phyloP scores from a whole-genome alignment of 2,329 filamentous ascomycete species.

The Neopestalotiopsis clavispora region DNA sequence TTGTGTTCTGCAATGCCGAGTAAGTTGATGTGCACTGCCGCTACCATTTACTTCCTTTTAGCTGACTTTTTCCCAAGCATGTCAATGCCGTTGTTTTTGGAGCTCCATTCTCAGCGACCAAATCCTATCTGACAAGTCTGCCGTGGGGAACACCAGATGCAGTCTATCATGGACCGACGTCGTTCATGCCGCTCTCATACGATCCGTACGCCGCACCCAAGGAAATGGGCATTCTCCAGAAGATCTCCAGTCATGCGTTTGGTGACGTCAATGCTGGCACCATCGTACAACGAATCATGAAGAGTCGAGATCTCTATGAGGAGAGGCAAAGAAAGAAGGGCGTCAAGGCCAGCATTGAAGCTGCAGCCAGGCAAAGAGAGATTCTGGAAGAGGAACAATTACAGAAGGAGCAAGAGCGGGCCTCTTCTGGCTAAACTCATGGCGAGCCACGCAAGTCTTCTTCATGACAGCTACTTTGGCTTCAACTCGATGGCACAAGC shows the following conservation, averaged over 20 bases:
- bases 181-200: conserved; percentile 82
- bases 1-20: conserved; percentile 92
- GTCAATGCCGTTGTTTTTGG: conserved; percentile 87
- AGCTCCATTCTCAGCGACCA: conserved; percentile 85
- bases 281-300: conserved; percentile 90
- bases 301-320: conserved; percentile 85
- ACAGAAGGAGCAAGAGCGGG: conserved; percentile 48
- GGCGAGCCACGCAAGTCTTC: neutral
- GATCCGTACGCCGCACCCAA: conserved; percentile 84
- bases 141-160: conserved; percentile 77
- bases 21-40: conserved; percentile 46
- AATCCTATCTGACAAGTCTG: conserved; percentile 74
- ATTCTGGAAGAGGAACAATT: conserved; percentile 64
- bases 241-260: conserved; percentile 80
- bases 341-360: conserved; percentile 80
- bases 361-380: conserved; percentile 66
- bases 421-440: conserved; percentile 10
- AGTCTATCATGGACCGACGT: conserved; percentile 95
- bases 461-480: neutral
- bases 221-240: conserved; percentile 80
- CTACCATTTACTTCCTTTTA: conserved; percentile 22
- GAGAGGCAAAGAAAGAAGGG: conserved; percentile 90
- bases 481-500: neutral
- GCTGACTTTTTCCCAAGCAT: conserved; percentile 59
- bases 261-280: conserved; percentile 88